Conservation (phyloP, 306 rosid species). For the Gillenia trifoliata region DNA sequence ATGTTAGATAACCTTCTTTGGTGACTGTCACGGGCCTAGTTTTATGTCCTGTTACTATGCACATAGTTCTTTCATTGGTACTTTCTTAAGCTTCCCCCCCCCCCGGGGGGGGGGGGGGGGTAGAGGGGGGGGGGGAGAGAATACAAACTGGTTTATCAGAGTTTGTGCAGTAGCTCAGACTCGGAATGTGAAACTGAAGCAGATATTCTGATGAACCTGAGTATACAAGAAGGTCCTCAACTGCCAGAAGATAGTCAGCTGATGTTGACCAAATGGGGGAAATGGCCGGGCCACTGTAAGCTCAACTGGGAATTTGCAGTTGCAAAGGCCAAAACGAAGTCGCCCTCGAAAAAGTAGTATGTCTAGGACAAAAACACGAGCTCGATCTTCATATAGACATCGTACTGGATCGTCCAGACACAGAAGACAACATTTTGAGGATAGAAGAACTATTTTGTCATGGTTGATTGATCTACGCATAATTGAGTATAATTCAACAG, state of each 20-base stretch:
- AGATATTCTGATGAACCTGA: not conserved
- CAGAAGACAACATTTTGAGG: not conserved
- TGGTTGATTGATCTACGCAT: conserved; percentile 28
- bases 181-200: not conserved
- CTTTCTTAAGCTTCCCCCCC: no score
- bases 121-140: no score
- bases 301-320: not conserved
- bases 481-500: conserved; percentile 13
- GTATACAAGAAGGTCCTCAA: not conserved
- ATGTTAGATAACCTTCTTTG: no score
- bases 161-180: not conserved
- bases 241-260: not conserved
- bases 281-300: no score
- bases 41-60: no score
- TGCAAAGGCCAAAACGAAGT: not conserved
- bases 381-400: not conserved
- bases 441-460: conserved; percentile 25
- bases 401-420: not conserved
- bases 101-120: no score
- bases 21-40: no score
- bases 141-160: not conserved
- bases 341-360: not conserved
- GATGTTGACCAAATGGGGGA: not conserved
- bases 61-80: no score
- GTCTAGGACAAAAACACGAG: not conserved